Percentiles rank a stretch among this genome's conserved stretches.
Conservation (phyloP, 2,329 filamentous ascomycete species). For the Xylaria sp. region DNA sequence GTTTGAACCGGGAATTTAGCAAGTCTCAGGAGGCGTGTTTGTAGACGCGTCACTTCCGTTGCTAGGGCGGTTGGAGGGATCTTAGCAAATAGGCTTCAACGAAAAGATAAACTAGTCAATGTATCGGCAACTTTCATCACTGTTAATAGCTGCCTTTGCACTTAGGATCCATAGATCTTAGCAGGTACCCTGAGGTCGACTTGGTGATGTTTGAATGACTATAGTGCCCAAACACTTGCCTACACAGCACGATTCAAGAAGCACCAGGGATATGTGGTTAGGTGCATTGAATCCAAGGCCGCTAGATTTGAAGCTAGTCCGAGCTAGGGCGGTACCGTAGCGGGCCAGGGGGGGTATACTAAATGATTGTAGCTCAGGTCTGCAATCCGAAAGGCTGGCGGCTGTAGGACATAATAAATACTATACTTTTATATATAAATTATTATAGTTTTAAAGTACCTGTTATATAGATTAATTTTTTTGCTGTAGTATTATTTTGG, state of each 20-base stretch:
- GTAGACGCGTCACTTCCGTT: constrained; percentile 18
- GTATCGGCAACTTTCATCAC: background rate
- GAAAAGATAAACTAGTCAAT: background rate
- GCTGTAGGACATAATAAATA: too few relatives aligned
- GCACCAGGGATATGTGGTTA: background rate
- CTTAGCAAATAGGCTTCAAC: background rate
- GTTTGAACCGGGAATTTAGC: background rate
- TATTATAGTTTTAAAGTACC: too few relatives aligned
- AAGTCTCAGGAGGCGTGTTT: constrained; percentile 19
- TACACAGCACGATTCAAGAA: background rate
- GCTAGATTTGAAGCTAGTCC: background rate
- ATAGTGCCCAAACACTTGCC: background rate
- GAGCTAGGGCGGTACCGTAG: background rate
- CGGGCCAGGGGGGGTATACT: too few relatives aligned
- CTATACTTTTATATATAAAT: too few relatives aligned
- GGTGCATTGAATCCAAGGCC: background rate
- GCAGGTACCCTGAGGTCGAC: background rate
- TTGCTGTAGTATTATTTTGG: too few relatives aligned
- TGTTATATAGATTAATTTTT: too few relatives aligned
- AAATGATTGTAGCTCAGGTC: too few relatives aligned
- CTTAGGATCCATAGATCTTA: background rate
- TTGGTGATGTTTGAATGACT: background rate
- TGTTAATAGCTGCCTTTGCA: background rate
- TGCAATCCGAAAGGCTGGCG: too few relatives aligned
- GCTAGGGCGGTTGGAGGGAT: background rate